Evolutionary conservation across 495 filamentous ascomycete genomes (phyloP).

Genomic region (Penicillium taxi): DNA sequence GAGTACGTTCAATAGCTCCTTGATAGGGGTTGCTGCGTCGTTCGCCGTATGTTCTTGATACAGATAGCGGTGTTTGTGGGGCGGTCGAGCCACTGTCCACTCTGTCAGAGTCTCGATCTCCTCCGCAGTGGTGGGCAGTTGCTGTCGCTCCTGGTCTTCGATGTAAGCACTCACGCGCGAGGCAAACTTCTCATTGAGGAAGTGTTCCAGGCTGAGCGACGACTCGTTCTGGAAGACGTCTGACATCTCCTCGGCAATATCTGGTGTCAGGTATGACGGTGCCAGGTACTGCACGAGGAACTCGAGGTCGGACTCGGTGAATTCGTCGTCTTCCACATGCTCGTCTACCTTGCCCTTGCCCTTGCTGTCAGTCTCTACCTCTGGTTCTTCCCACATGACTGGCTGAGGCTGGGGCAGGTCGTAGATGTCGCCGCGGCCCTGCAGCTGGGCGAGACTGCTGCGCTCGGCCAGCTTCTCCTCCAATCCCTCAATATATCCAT

Average conservation of each 20-base stretch:
- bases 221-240: slow-evolving; percentile 74
- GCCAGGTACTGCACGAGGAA: slow-evolving; percentile 85
- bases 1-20: slow-evolving; percentile 67
- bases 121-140: slow-evolving; percentile 33
- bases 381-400: slow-evolving; percentile 30
- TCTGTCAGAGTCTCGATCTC: slow-evolving; percentile 51
- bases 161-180: slow-evolving; percentile 60
- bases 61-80: slow-evolving; percentile 90
- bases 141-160: slow-evolving; percentile 50
- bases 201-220: slow-evolving; percentile 66
- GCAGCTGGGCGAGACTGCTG: slow-evolving; percentile 82
- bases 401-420: slow-evolving; percentile 67
- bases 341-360: slow-evolving; percentile 40
- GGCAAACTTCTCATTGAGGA: slow-evolving; percentile 72
- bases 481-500: slow-evolving; percentile 82
- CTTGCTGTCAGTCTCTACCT: slow-evolving; percentile 28
- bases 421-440: slow-evolving; percentile 81
- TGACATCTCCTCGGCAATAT: slow-evolving; percentile 75
- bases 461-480: slow-evolving; percentile 81
- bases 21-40: slow-evolving; percentile 49
- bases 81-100: slow-evolving; percentile 76
- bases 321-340: slow-evolving; percentile 39
- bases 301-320: slow-evolving; percentile 69
- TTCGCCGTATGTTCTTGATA: slow-evolving; percentile 53
- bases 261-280: slow-evolving; percentile 87